Conservation (phyloP, 176 grass and related monocot species). For the Carex kokanica region DNA sequence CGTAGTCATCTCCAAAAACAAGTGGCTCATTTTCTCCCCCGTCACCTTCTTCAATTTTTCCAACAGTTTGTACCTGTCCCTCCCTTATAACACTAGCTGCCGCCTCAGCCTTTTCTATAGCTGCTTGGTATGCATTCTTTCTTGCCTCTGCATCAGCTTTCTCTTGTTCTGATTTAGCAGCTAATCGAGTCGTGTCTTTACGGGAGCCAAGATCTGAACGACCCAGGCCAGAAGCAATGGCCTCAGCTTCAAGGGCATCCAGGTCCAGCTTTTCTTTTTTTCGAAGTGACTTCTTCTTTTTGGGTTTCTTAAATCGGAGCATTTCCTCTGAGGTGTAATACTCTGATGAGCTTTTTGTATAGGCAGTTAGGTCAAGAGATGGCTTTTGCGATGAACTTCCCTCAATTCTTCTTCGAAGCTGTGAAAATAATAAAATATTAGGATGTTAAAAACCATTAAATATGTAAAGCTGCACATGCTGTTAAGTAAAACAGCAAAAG, state of each 20-base stretch:
- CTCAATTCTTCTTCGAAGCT: constrained; percentile 85
- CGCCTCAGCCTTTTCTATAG: constrained; percentile 76
- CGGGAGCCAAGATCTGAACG: constrained; percentile 78
- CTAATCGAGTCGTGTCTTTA: constrained; percentile 54
- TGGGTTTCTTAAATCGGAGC: constrained; percentile 94
- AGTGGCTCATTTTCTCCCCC: constrained; percentile 24
- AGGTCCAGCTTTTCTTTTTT: constrained; percentile 93
- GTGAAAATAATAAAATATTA: constrained; percentile 38
- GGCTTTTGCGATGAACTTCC: constrained; percentile 44
- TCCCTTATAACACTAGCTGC: constrained; percentile 63
- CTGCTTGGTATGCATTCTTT: constrained; percentile 62
- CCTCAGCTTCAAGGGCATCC: constrained; percentile 86
- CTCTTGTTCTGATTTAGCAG: constrained; percentile 60
- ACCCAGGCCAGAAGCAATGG: constrained; percentile 70
- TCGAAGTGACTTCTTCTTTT: constrained; percentile 97
- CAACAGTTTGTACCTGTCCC: constrained; percentile 41
- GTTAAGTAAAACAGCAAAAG: not conserved
- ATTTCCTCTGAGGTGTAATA: constrained; percentile 86
- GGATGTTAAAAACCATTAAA: not conserved
- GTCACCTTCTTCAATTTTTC: constrained; percentile 31
- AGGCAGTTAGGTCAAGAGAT: constrained; percentile 58
- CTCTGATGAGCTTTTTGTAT: constrained; percentile 56
- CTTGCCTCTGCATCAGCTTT: constrained; percentile 68
- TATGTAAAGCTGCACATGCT: not conserved
- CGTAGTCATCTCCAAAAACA: constrained; percentile 89